Conservation (phyloP, 177 flowering plant genomes). For the Tripterygium wilfordii region DNA sequence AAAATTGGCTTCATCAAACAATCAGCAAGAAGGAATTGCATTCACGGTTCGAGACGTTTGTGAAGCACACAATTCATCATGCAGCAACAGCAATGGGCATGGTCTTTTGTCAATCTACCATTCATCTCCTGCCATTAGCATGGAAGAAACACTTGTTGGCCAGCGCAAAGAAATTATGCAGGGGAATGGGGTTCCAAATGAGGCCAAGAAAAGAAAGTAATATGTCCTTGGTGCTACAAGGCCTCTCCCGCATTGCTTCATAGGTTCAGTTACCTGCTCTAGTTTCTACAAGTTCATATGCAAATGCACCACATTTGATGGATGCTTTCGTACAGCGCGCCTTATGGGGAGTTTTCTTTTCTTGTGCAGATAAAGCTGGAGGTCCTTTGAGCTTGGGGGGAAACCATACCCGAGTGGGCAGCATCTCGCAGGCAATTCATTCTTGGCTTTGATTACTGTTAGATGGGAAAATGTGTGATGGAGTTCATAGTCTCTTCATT, state of each 20-base stretch:
- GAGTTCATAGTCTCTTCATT: no score
- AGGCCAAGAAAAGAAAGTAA: slow-evolving; percentile 11
- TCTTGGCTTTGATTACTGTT: slow-evolving; percentile 27
- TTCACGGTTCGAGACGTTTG: slow-evolving; percentile 4
- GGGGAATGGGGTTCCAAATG: slow-evolving; percentile 4
- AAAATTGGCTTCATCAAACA: slow-evolving; percentile 2
- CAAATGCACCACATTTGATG: no score
- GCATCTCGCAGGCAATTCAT: slow-evolving; percentile 30
- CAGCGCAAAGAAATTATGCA: slow-evolving; percentile 14
- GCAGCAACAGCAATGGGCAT: slow-evolving; percentile 8
- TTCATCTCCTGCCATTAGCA: slow-evolving; percentile 2
- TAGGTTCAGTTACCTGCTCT: not conserved
- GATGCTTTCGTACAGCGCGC: not conserved
- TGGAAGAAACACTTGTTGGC: slow-evolving; percentile 6
- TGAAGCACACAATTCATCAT: not conserved
- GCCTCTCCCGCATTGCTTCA: slow-evolving; percentile 1
- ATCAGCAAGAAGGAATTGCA: slow-evolving; percentile 7
- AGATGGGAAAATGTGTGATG: not conserved
- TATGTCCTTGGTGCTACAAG: not conserved
- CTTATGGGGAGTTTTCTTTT: slow-evolving; percentile 3
- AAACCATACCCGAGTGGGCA: not conserved
- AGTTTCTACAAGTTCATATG: not conserved
- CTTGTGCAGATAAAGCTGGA: slow-evolving; percentile 14
- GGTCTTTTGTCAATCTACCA: slow-evolving; percentile 12
- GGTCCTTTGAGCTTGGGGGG: not conserved